phyloP scores from a whole-genome alignment of 73 alveolate species.

The Stentor roeselii region DNA sequence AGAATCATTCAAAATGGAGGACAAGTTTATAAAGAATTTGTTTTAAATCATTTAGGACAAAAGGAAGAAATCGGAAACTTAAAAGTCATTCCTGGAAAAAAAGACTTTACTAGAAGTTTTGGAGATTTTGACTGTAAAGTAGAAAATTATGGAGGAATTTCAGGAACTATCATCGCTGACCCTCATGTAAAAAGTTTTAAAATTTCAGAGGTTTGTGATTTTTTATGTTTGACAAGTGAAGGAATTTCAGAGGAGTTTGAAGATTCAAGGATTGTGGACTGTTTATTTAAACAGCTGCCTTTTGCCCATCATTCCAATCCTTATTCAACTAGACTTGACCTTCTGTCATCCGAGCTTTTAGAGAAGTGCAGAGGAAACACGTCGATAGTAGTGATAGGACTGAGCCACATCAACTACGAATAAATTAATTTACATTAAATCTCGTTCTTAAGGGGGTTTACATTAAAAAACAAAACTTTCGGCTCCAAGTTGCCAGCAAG shows the following conservation, averaged over 20 bases:
- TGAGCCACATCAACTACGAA: background rate
- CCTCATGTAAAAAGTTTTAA: slow-evolving; percentile 90
- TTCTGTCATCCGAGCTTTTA: too few species aligned
- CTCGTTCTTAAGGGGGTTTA: slow-evolving; percentile 9
- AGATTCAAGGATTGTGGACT: too few species aligned
- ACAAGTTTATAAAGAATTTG: slow-evolving; percentile 50
- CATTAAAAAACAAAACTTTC: slow-evolving; percentile 15
- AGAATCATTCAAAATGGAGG: slow-evolving; percentile 87
- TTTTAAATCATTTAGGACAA: background rate
- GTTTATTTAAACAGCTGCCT: too few species aligned
- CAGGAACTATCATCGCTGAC: slow-evolving; percentile 82
- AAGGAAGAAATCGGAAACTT: slow-evolving; percentile 64
- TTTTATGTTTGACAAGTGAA: too few species aligned
- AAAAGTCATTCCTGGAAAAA: slow-evolving; percentile 92
- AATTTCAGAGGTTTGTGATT: slow-evolving; percentile 64
- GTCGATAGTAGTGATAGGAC: background rate
- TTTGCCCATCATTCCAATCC: too few species aligned
- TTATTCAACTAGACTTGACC: too few species aligned
- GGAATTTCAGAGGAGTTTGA: too few species aligned
- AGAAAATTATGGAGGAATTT: slow-evolving; percentile 90
- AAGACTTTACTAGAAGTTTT: slow-evolving; percentile 90
- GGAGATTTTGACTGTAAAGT: slow-evolving; percentile 96
- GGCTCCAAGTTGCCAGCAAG: slow-evolving; percentile 6
- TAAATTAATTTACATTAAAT: too few species aligned
- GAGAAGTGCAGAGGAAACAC: too few species aligned